A percentile compares a stretch with the other conserved stretches of the same genome.
phyloP scores from a whole-genome alignment of 306 rosid genomes.

The Malus fusca region DNA sequence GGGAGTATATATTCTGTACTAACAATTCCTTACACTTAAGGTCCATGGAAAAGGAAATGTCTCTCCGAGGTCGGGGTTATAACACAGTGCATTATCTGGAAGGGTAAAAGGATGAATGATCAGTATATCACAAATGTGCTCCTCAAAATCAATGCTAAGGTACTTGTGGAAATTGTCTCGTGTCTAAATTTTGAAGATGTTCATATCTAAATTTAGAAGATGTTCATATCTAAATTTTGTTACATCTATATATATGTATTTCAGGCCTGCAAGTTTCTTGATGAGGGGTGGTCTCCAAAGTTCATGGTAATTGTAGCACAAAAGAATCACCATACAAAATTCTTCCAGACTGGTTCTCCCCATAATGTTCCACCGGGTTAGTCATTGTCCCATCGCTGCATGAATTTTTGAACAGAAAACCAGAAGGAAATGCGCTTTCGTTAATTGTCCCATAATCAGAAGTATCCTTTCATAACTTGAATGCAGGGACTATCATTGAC shows the following conservation, averaged over 20 bases:
- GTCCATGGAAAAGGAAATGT: slow-evolving; percentile 73
- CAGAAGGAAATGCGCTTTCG: neutral
- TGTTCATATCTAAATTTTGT: neutral
- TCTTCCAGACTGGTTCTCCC: slow-evolving; percentile 52
- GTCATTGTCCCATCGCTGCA: neutral
- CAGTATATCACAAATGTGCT: slow-evolving; percentile 83
- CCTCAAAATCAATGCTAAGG: slow-evolving; percentile 88
- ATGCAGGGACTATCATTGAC: slow-evolving; percentile 69
- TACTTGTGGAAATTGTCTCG: neutral
- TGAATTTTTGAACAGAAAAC: neutral
- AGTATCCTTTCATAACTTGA: neutral
- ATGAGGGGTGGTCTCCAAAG: slow-evolving; percentile 75
- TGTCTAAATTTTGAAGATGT: neutral
- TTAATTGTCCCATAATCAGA: neutral
- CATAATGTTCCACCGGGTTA: slow-evolving; percentile 87
- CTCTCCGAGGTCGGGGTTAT: slow-evolving; percentile 69
- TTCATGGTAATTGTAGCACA: slow-evolving; percentile 75
- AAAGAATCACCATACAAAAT: slow-evolving; percentile 80
- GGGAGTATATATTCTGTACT: no score
- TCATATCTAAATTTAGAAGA: neutral
- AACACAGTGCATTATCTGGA: slow-evolving; percentile 74
- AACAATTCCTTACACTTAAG: no score
- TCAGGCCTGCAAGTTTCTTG: slow-evolving; percentile 74
- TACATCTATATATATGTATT: neutral
- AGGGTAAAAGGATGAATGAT: slow-evolving; percentile 47